A percentile compares a stretch with the other conserved stretches of the same genome.
phyloP scores from a whole-genome alignment of 257 asterid genomes.

The Capsicum baccatum region DNA sequence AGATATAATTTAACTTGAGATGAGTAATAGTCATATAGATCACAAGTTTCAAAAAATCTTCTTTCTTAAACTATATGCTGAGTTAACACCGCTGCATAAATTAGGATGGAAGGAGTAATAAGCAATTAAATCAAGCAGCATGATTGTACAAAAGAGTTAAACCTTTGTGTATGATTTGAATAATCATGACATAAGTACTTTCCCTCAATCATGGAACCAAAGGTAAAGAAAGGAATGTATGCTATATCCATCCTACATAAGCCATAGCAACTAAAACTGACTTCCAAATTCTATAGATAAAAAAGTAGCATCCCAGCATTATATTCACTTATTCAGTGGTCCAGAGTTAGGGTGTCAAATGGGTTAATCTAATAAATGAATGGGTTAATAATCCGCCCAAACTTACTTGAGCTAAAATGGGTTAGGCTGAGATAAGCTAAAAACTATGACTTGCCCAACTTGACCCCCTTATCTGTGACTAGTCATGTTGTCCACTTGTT shows the following conservation, averaged over 20 bases:
- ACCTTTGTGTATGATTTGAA: neutral
- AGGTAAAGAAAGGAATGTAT: constrained; percentile 20
- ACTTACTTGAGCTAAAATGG: neutral
- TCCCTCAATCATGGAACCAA: neutral
- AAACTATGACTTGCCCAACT: too few species aligned
- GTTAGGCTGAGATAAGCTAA: neutral
- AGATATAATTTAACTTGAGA: too few species aligned
- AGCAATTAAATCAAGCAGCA: neutral
- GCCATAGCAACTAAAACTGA: neutral
- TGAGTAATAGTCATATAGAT: too few species aligned
- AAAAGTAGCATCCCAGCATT: neutral
- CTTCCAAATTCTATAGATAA: neutral
- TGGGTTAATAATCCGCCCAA: too few species aligned
- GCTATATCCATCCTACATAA: neutral
- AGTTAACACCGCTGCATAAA: too few species aligned
- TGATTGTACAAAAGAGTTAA: neutral
- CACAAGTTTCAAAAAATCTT: neutral
- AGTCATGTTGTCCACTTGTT: neutral
- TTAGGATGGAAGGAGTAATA: too few species aligned
- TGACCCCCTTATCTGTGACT: neutral
- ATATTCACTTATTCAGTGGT: neutral
- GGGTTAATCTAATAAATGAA: too few species aligned
- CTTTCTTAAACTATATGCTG: too few species aligned
- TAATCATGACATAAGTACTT: neutral
- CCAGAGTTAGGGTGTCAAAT: neutral